phyloP scores from a whole-genome alignment of 2,329 filamentous ascomycete species.

The Ophiostoma montium region DNA sequence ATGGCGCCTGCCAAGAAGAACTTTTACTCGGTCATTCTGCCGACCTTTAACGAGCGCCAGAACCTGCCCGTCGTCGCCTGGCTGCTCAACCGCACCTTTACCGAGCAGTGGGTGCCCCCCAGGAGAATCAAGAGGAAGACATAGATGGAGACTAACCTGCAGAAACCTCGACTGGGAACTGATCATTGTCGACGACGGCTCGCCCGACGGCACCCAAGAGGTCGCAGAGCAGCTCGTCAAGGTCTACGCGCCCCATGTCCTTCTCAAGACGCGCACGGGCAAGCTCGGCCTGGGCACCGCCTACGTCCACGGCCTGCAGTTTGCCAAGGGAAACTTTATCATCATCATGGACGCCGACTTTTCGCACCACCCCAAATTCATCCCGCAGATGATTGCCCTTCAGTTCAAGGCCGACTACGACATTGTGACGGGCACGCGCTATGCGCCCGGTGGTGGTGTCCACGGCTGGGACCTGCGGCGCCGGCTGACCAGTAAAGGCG shows the following conservation, averaged over 20 bases:
- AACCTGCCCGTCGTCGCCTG: slow-evolving; percentile 94
- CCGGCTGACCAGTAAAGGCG: slow-evolving; percentile 71
- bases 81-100: slow-evolving; percentile 86
- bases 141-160: not conserved
- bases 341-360: slow-evolving; percentile 99
- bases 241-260: slow-evolving; percentile 65
- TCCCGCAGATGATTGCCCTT: slow-evolving; percentile 76
- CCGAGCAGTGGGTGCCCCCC: too few species aligned
- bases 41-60: slow-evolving; percentile 95
- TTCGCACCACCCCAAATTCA: slow-evolving; percentile 98
- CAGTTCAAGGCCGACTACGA: slow-evolving; percentile 73
- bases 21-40: slow-evolving; percentile 95
- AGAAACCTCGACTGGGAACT: slow-evolving; percentile 95
- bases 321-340: slow-evolving; percentile 81
- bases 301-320: slow-evolving; percentile 89
- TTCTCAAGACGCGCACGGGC: slow-evolving; percentile 77
- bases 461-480: slow-evolving; percentile 94
- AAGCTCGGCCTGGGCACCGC: slow-evolving; percentile 96
- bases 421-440: slow-evolving; percentile 92
- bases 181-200: slow-evolving; percentile 96
- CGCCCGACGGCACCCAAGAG: slow-evolving; percentile 85
- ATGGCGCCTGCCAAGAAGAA: slow-evolving; percentile 41
- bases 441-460: slow-evolving; percentile 78
- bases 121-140: not conserved
- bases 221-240: slow-evolving; percentile 83